Evolutionary conservation across 2,329 filamentous ascomycete species (phyloP).

Genomic region (Hymenoscyphus albidus): DNA sequence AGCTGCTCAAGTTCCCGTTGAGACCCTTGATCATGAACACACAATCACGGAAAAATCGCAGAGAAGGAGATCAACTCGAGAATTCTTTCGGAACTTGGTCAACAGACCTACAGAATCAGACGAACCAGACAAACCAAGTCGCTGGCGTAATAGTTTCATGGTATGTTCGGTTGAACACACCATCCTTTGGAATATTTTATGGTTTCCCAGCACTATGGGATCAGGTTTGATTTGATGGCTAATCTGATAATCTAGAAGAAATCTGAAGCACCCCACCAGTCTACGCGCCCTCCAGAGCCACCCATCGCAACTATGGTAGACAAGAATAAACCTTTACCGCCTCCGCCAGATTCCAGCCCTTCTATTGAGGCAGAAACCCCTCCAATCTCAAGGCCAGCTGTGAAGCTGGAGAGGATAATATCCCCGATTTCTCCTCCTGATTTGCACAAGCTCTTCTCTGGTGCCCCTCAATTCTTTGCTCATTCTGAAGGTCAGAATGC

Average conservation of each 20-base stretch:
- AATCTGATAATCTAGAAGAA: conserved; percentile 9
- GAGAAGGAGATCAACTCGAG: conserved; percentile 33
- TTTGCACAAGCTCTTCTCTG: conserved; percentile 68
- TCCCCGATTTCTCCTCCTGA: conserved; percentile 55
- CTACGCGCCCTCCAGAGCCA: conserved; percentile 17
- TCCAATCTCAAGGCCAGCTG: conserved; percentile 11
- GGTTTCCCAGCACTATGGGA: background rate
- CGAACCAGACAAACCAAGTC: conserved; percentile 17
- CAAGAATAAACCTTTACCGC: conserved; percentile 55
- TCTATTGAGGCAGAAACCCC: conserved; percentile 38
- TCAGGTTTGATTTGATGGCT: conserved; percentile 2
- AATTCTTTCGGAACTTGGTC: conserved; percentile 34
- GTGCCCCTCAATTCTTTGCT: conserved; percentile 69
- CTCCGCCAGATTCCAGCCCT: conserved; percentile 41
- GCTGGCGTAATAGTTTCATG: conserved; percentile 20
- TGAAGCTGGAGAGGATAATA: conserved; percentile 52
- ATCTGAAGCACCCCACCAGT: conserved; percentile 7
- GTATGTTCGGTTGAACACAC: conserved; percentile 14
- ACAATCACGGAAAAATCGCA: conserved; percentile 28
- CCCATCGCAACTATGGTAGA: conserved; percentile 34
- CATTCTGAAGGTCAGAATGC: conserved; percentile 56
- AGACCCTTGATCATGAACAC: conserved; percentile 12
- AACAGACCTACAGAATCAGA: conserved; percentile 25
- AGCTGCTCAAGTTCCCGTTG: conserved; percentile 6
- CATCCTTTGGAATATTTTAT: background rate